Evolutionary conservation across 768 basidiomycete species (phyloP).

Genomic region (Mycena epipterygia): DNA sequence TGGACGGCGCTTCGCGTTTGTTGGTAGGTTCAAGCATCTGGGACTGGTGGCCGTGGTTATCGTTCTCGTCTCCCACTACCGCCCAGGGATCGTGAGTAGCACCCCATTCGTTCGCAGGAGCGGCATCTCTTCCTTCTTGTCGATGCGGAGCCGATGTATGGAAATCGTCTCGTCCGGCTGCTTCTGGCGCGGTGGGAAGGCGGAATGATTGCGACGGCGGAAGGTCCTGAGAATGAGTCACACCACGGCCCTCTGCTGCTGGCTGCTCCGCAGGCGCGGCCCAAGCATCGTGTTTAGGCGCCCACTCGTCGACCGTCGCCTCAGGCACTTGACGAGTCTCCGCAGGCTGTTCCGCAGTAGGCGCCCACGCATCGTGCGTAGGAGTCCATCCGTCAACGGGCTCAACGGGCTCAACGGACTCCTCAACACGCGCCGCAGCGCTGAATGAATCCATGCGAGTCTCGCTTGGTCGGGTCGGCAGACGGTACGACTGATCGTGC

Average conservation of each 20-base stretch:
- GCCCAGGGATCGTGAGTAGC: slow-evolving; percentile 30
- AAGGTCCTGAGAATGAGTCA: neutral
- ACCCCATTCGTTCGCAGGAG: slow-evolving; percentile 24
- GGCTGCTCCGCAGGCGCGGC: neutral
- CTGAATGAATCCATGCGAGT: slow-evolving; percentile 10
- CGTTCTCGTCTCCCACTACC: slow-evolving; percentile 7
- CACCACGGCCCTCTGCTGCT: neutral
- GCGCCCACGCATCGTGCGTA: slow-evolving; percentile 9
- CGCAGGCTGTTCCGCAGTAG: neutral
- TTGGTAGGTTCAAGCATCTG: slow-evolving; percentile 27
- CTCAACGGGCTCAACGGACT: slow-evolving; percentile 19
- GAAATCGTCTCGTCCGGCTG: neutral
- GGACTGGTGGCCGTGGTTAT: slow-evolving; percentile 12
- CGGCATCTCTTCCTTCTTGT: neutral
- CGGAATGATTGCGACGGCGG: slow-evolving; percentile 9
- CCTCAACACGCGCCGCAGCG: slow-evolving; percentile 9
- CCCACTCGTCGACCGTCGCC: slow-evolving; percentile 17
- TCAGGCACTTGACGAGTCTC: neutral
- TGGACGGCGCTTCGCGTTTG: slow-evolving; percentile 19
- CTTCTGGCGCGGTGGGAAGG: slow-evolving; percentile 6
- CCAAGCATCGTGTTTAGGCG: slow-evolving; percentile 28
- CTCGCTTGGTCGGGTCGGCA: slow-evolving; percentile 9
- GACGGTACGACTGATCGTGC: slow-evolving; percentile 27
- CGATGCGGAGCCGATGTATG: neutral
- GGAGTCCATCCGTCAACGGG: slow-evolving; percentile 14